A percentile compares a stretch with the other conserved stretches of the same genome.
Conservation (phyloP, 2,329 filamentous ascomycete genomes). For the Aspergillus sp. region DNA sequence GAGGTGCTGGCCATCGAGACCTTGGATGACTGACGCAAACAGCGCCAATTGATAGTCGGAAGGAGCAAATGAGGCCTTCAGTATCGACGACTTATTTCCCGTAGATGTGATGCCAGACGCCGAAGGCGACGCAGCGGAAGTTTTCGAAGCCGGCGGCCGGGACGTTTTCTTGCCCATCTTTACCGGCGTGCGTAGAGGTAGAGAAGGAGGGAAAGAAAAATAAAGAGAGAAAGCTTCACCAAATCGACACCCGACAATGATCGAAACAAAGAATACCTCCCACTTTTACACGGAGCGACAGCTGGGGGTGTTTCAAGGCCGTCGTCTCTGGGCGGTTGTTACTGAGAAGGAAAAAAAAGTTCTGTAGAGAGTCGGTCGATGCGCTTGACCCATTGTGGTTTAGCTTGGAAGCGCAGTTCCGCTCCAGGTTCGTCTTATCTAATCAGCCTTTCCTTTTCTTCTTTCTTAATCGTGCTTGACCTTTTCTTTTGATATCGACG, state of each 20-base stretch:
- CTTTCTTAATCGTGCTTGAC: too few relatives aligned
- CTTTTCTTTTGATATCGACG: too few relatives aligned
- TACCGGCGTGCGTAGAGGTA: constrained; percentile 8
- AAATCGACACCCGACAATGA: constrained; percentile 2
- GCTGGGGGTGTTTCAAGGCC: constrained; percentile 15
- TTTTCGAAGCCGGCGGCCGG: constrained; percentile 42
- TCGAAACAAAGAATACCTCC: constrained; percentile 6
- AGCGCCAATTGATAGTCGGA: constrained; percentile 51
- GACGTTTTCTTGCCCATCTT: constrained; percentile 48
- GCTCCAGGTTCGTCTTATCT: constrained; percentile 27
- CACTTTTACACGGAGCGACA: constrained; percentile 16
- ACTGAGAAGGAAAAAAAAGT: constrained; percentile 42
- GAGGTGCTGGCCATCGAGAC: constrained; percentile 51
- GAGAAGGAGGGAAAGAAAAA: neutral
- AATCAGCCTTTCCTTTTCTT: constrained; percentile 19
- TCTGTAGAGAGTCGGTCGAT: constrained; percentile 31
- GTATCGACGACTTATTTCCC: constrained; percentile 47
- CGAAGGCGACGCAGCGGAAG: constrained; percentile 39
- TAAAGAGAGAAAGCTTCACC: constrained; percentile 2
- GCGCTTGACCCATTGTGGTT: constrained; percentile 30
- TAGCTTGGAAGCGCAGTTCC: constrained; percentile 19
- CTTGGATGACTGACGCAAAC: constrained; percentile 54
- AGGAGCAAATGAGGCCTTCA: constrained; percentile 50
- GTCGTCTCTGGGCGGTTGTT: constrained; percentile 24
- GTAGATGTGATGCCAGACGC: constrained; percentile 34